Conservation (phyloP, 1,284 basidiomycete genomes). For the Neonothopanus nambi region DNA sequence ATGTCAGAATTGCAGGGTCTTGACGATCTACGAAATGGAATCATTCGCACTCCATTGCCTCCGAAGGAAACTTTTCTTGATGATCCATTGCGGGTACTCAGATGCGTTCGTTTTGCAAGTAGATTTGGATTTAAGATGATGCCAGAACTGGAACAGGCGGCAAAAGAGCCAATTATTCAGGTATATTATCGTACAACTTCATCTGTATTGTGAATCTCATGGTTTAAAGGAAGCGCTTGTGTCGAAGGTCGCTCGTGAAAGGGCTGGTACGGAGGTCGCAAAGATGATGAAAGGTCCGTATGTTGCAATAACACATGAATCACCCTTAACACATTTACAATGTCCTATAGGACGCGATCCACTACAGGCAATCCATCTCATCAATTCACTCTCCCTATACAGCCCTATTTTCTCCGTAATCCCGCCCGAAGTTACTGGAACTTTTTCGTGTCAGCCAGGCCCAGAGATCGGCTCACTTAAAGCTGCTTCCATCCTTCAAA, state of each 20-base stretch:
- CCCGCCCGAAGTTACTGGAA: slow-evolving; percentile 43
- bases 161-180: slow-evolving; percentile 69
- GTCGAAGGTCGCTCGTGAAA: slow-evolving; percentile 83
- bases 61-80: slow-evolving; percentile 91
- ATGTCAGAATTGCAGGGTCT: slow-evolving; percentile 59
- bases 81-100: slow-evolving; percentile 90
- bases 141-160: slow-evolving; percentile 68
- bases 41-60: slow-evolving; percentile 89
- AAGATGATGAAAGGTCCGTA: slow-evolving; percentile 86
- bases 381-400: slow-evolving; percentile 72
- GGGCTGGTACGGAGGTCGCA: slow-evolving; percentile 86
- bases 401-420: slow-evolving; percentile 66
- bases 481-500: slow-evolving; percentile 61
- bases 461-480: slow-evolving; percentile 44
- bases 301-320: background rate
- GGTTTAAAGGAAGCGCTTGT: slow-evolving; percentile 63
- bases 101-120: slow-evolving; percentile 91
- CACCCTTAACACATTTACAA: background rate
- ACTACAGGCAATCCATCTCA: slow-evolving; percentile 69
- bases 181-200: slow-evolving; percentile 34
- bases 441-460: slow-evolving; percentile 45
- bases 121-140: slow-evolving; percentile 86
- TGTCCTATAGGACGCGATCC: slow-evolving; percentile 64
- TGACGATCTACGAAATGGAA: slow-evolving; percentile 75
- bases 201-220: background rate